A percentile compares a stretch with the other conserved stretches of the same genome.
Conservation (phyloP, 345 rosid genomes). For the Stellera chamaejasme region DNA sequence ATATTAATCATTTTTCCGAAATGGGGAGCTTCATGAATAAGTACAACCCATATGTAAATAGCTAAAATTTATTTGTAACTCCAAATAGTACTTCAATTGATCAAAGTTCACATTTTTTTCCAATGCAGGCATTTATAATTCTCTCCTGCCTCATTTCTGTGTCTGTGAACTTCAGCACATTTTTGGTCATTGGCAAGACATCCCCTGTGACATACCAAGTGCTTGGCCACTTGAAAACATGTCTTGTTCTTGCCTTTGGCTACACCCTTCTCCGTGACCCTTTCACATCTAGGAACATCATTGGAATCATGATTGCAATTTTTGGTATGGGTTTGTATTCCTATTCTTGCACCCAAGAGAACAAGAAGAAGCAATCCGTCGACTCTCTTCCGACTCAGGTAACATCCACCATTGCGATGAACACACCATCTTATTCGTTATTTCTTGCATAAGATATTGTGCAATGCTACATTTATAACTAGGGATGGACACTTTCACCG, state of each 20-base stretch:
- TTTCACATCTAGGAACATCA: slow-evolving; percentile 69
- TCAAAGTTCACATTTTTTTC: no score
- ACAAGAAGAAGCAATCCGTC: slow-evolving; percentile 60
- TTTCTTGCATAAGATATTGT: no score
- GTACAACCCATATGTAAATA: no score
- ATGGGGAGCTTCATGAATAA: no score
- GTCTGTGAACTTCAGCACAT: slow-evolving; percentile 93
- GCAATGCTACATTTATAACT: no score
- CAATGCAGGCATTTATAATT: slow-evolving; percentile 65
- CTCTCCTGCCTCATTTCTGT: slow-evolving; percentile 90
- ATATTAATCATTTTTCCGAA: no score
- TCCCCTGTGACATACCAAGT: slow-evolving; percentile 98
- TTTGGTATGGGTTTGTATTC: slow-evolving; percentile 92
- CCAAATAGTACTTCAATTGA: no score
- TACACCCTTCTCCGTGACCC: slow-evolving; percentile 90
- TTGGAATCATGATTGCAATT: slow-evolving; percentile 80
- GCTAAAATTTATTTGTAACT: no score
- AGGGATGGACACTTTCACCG: no score
- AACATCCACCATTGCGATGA: not conserved
- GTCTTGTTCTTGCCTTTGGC: slow-evolving; percentile 86
- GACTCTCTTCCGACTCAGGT: slow-evolving; percentile 65
- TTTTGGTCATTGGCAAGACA: slow-evolving; percentile 97
- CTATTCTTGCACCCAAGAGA: slow-evolving; percentile 73
- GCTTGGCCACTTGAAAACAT: slow-evolving; percentile 93
- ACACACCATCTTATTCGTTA: no score